Evolutionary conservation across 2,329 filamentous ascomycete species (phyloP).

Genomic region (Diplodia sapinea): DNA sequence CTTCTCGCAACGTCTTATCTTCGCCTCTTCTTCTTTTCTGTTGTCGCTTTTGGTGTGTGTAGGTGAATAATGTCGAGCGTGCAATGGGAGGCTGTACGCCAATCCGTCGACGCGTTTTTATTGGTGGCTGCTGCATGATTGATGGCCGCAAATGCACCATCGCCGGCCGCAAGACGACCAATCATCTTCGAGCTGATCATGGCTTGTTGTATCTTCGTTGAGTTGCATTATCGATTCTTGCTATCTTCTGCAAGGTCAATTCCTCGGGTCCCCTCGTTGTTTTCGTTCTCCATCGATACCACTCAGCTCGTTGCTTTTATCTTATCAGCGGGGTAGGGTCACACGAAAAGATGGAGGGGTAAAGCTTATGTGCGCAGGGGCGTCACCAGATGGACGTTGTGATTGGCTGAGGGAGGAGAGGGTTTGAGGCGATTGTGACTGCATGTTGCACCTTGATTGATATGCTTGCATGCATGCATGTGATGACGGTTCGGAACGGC

Average conservation of each 20-base stretch:
- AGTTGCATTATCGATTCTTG: neutral
- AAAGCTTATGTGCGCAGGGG: neutral
- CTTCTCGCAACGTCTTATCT: neutral
- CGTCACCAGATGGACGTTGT: too few relatives aligned
- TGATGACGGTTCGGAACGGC: conserved; percentile 25
- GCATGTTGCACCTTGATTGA: neutral
- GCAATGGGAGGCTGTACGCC: too few relatives aligned
- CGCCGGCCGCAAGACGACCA: neutral
- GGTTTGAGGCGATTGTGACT: neutral
- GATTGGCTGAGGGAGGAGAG: neutral
- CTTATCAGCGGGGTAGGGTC: neutral
- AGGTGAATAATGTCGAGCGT: neutral
- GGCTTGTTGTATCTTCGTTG: neutral
- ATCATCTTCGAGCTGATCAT: neutral
- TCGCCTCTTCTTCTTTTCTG: neutral
- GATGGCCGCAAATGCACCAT: neutral
- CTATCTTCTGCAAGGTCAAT: neutral
- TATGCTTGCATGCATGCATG: conserved; percentile 13
- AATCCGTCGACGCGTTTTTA: neutral
- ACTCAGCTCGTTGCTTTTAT: neutral
- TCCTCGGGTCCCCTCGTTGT: neutral
- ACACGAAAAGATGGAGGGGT: neutral
- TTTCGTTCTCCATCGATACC: neutral
- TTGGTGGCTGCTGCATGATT: neutral
- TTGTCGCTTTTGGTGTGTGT: neutral